Conservation (phyloP, 768 basidiomycete genomes). For the Naematelia aurantialba region DNA sequence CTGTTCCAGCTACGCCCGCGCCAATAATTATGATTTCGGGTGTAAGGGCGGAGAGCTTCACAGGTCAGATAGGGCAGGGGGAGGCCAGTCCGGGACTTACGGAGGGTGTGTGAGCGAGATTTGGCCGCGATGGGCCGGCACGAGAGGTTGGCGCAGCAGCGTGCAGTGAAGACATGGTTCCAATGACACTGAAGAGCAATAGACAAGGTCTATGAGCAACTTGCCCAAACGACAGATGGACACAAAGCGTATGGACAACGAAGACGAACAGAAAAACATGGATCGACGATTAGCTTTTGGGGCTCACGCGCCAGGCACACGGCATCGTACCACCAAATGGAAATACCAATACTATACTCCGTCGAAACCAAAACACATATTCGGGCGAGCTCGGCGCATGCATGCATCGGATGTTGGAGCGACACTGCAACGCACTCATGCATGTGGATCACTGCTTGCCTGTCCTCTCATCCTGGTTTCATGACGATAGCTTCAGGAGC, state of each 20-base stretch:
- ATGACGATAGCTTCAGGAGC: too few relatives aligned
- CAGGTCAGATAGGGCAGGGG: not conserved
- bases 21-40: constrained; percentile 71
- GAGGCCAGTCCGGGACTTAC: not conserved
- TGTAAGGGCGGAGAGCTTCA: constrained; percentile 25
- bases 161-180: not conserved
- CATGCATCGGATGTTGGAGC: not conserved
- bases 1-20: constrained; percentile 82
- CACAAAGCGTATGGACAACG: not conserved
- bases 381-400: too few relatives aligned
- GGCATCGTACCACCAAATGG: not conserved
- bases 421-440: too few relatives aligned
- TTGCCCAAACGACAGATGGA: too few relatives aligned
- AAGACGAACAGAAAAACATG: not conserved
- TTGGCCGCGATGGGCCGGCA: constrained; percentile 5
- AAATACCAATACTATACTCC: not conserved
- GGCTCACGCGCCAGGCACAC: not conserved
- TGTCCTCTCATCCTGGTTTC: too few relatives aligned
- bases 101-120: not conserved
- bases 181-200: not conserved
- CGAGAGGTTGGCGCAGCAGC: not conserved
- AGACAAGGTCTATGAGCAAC: not conserved
- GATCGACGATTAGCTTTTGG: not conserved
- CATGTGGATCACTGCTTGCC: too few relatives aligned
- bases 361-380: too few relatives aligned